Evolutionary conservation across 768 basidiomycete species (phyloP), one percentile per base, ranked within the genome.

Genomic region (Mycena vitilis): DNA sequence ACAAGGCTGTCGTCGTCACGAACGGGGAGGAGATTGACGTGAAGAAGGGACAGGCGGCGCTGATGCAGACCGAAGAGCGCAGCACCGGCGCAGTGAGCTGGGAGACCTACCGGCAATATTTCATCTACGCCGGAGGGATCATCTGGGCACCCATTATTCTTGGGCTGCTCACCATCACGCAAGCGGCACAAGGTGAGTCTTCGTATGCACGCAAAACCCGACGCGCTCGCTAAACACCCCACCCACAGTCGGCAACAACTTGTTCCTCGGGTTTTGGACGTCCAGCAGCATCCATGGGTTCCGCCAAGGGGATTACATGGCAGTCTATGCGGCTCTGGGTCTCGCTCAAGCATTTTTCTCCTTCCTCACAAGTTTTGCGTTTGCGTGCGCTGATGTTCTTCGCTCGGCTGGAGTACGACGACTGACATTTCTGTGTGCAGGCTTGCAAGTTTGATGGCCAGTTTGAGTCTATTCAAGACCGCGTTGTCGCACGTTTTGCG

Each of bases 251-350:
- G 87, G 84, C 0, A 89, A 87, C 70, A 89, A 85, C 38, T 75
- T 95, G 5, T 88, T 91, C 80, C 83, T 95, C 22, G 91, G 91
- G 0, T 92, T 89, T 71, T 95, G 92, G 92, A 88, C 89, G 0
- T 81, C 83, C 0, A 65, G 80, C 20, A 85, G 80, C n/a, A 85
- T 93, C 20, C 66, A 71, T 7, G 85, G 87, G 2, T 90, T 92
- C 74, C 75, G 45, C 5, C 86, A 91, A 74, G 86, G 85, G 0
- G 80, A 89, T 40, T 95, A 95, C 76, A 94, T 95, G 86, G 91
- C 79, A 66, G 76, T 86, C 2, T 87, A 87, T 65, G 83, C 82
- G 23, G 81, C 78, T 5, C 74, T 87, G 38, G 88, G 88, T 60
- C 79, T 80, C 25, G 84, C 83, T 0, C 81, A 85, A 68, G 87